Base-by-base conservation (phyloP, 495 filamentous ascomycete species). In the Glonium stellatum region DNA sequence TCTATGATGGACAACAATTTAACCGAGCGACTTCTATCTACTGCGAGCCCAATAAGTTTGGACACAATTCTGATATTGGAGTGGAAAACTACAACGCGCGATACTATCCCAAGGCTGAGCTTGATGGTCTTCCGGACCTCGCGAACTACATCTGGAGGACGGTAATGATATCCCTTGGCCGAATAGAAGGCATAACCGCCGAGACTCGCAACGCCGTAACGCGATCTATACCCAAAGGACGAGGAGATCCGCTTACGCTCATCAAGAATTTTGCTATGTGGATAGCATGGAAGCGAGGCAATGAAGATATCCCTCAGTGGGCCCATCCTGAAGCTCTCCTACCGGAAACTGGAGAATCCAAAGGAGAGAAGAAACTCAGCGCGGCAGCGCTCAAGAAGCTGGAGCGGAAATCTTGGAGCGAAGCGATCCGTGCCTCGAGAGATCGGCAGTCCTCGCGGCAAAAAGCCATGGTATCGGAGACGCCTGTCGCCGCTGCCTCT, bases 271-370 rank as follows among this genome's bases (percentile, higher is more conserved):
- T 89, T 61, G 86, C 84, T 2, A 77, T 86, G 21, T 89, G 87
- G 87, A 80, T 80, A 41, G 79, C 84, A 22, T 88, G 85, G 85
- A 89, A 89, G 65, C 84, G 84, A 53, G 86, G 86, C 4, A 84
- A 86, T 61, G 86, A 88, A 63, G 74, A 73, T 52, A 80, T 86
- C 25, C 82, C 87, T 34, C 75, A 79, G 55, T 89, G 87, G 87
- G 86, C 82, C 23, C 66, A 75, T 57, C 73, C 71, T 8, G 71
- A 77, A 47, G 58, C 65, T 12, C 48, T 58, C 1, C 54, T 72
- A 15, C 62, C 67, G n/a, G 68, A 66, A 36, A 52, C 22, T n/a
- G 41, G 31, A 27, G 66, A 69, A 1, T 56, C 59, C 25, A 62
- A 57, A 8, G 62, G 48, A 1, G 64, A 71, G 9, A 74, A 73